phyloP scores from a whole-genome alignment of 768 basidiomycete genomes.

The Rubroboletus pulcherrimus region DNA sequence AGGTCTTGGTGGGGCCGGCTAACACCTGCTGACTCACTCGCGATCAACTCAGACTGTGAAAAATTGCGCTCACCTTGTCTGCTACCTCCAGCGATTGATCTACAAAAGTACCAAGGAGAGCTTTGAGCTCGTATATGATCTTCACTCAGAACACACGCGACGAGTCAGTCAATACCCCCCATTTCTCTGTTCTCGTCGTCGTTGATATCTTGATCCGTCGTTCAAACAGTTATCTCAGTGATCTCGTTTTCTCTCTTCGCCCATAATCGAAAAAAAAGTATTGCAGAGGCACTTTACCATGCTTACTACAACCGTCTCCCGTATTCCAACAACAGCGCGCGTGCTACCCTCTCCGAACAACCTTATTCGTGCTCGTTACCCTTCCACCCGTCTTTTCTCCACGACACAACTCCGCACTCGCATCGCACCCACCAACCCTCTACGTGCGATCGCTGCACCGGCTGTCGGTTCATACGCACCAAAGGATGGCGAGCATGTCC shows the following conservation, averaged over 20 bases:
- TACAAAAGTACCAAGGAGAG: conserved; percentile 1
- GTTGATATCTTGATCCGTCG: conserved; percentile 1
- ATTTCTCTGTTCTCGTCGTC: background rate
- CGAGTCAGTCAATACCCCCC: conserved; percentile 24
- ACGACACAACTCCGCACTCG: conserved; percentile 36
- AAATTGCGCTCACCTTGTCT: background rate
- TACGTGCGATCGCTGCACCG: conserved; percentile 68
- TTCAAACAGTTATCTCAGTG: conserved; percentile 27
- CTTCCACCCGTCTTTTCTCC: conserved; percentile 48
- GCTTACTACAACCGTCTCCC: conserved; percentile 5
- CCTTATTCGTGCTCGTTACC: conserved; percentile 19
- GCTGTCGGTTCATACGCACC: conserved; percentile 68
- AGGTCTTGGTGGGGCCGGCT: background rate
- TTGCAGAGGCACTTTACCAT: conserved; percentile 2
- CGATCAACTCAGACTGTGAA: background rate
- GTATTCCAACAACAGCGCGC: conserved; percentile 13
- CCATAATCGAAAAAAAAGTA: conserved; percentile 13
- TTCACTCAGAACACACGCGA: conserved; percentile 34
- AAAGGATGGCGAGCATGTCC: conserved; percentile 66
- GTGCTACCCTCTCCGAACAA: conserved; percentile 14
- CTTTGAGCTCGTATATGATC: conserved; percentile 27
- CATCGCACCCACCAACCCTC: conserved; percentile 46
- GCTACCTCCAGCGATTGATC: background rate
- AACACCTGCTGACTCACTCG: no score
- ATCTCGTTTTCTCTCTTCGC: conserved; percentile 29